Conservation (phyloP, 2,329 filamentous ascomycete species). For the Diaporthe citriasiana region DNA sequence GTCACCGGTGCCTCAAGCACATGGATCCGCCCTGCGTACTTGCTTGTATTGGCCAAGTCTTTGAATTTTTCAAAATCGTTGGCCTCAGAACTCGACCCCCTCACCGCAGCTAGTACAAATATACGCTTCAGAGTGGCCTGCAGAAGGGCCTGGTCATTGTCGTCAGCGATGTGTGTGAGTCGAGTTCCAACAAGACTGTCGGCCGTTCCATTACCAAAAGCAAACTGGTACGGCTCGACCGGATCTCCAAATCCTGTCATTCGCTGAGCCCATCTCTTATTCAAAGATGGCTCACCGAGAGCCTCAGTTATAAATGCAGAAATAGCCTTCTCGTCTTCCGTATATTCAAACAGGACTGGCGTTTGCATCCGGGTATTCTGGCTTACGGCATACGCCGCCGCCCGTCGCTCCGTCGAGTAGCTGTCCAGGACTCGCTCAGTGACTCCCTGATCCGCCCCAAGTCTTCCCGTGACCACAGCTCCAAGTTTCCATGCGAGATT, state of each 20-base stretch:
- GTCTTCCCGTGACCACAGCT: neutral
- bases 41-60: neutral
- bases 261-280: constrained; percentile 31
- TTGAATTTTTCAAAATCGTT: neutral
- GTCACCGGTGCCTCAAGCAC: neutral
- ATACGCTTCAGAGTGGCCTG: constrained; percentile 35
- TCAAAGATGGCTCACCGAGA: constrained; percentile 26
- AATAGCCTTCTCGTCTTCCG: constrained; percentile 16
- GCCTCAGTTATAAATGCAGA: constrained; percentile 36
- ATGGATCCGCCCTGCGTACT: neutral
- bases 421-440: constrained; percentile 39
- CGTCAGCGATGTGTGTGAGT: constrained; percentile 24
- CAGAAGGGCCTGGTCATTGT: constrained; percentile 5
- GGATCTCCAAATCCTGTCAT: constrained; percentile 38
- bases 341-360: neutral
- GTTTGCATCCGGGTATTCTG: constrained; percentile 25
- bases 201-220: neutral
- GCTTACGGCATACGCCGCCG: constrained; percentile 8
- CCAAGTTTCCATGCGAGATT: constrained; percentile 69
- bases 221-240: constrained; percentile 32
- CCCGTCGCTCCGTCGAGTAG: constrained; percentile 34
- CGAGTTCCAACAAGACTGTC: constrained; percentile 29
- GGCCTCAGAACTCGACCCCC: neutral
- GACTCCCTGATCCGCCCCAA: neutral
- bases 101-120: constrained; percentile 30